phyloP scores from a whole-genome alignment of 2,329 filamentous ascomycete species.

The Bertia moriformis region DNA sequence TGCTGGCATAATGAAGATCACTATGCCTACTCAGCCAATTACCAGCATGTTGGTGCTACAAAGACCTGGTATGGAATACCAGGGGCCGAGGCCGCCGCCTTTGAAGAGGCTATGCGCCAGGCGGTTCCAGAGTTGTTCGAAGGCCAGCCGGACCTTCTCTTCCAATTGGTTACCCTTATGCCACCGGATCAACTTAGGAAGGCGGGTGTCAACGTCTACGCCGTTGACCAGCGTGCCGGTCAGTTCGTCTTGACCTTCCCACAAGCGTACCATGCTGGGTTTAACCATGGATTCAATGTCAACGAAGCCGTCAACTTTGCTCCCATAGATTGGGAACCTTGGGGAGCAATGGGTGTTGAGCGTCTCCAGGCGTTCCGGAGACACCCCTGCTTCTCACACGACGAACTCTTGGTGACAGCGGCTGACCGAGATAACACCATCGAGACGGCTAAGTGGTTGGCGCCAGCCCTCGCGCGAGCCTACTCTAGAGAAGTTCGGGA shows the following conservation, averaged over 20 bases:
- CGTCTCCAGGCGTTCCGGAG: slow-evolving; percentile 74
- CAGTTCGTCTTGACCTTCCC: slow-evolving; percentile 96
- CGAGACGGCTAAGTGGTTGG: slow-evolving; percentile 87
- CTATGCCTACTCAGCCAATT: slow-evolving; percentile 94
- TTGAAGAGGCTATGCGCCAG: slow-evolving; percentile 86
- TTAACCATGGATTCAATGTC: slow-evolving; percentile 98
- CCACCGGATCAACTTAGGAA: slow-evolving; percentile 87
- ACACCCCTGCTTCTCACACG: slow-evolving; percentile 93
- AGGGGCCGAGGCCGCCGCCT: slow-evolving; percentile 81
- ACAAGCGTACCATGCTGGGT: slow-evolving; percentile 91
- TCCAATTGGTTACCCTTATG: slow-evolving; percentile 90
- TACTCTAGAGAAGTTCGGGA: slow-evolving; percentile 57
- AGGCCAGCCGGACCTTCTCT: slow-evolving; percentile 87
- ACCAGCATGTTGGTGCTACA: slow-evolving; percentile 93
- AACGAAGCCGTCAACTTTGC: slow-evolving; percentile 99
- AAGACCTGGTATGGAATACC: slow-evolving; percentile 99
- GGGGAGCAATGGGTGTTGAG: slow-evolving; percentile 72
- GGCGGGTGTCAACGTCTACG: slow-evolving; percentile 83
- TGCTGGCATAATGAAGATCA: slow-evolving; percentile 99
- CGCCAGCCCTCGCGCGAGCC: slow-evolving; percentile 70
- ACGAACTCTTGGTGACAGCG: slow-evolving; percentile 83
- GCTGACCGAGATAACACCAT: slow-evolving; percentile 69
- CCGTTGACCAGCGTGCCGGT: slow-evolving; percentile 86
- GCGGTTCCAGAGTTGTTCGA: slow-evolving; percentile 94
- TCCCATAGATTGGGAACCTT: slow-evolving; percentile 86